phyloP scores from a whole-genome alignment of 1,284 basidiomycete species.

The Nidula niveotomentosa region DNA sequence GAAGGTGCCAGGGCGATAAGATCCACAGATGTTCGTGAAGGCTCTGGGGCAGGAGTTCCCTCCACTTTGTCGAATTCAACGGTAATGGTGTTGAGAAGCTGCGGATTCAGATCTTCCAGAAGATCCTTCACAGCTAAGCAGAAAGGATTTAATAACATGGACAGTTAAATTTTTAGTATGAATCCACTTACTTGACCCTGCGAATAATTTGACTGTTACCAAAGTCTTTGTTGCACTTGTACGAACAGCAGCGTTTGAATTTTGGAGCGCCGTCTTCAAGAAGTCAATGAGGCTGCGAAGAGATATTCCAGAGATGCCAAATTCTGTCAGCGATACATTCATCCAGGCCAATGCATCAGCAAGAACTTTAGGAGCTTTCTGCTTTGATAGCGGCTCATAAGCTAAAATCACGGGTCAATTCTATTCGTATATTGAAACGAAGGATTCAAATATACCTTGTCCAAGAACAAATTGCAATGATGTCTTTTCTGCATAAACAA shows the following conservation, averaged over 20 bases:
- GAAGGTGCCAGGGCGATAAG: constrained; percentile 51
- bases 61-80: constrained; percentile 96
- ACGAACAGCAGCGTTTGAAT: constrained; percentile 93
- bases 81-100: constrained; percentile 89
- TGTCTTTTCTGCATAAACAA: constrained; percentile 87
- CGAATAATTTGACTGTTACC: constrained; percentile 90
- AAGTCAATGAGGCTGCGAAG: constrained; percentile 89
- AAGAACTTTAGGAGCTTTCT: constrained; percentile 97
- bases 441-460: constrained; percentile 62
- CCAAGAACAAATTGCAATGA: constrained; percentile 93
- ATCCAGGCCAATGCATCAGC: constrained; percentile 94
- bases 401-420: constrained; percentile 42
- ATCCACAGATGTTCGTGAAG: constrained; percentile 77
- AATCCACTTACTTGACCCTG: constrained; percentile 75
- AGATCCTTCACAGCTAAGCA: constrained; percentile 84
- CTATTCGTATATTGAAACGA: constrained; percentile 1
- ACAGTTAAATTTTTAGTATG: background rate
- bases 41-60: constrained; percentile 77
- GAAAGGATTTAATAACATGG: constrained; percentile 4
- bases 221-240: constrained; percentile 95
- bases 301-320: constrained; percentile 88
- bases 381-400: constrained; percentile 89
- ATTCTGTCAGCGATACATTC: constrained; percentile 87
- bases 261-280: constrained; percentile 84
- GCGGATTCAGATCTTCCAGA: constrained; percentile 93